Evolutionary conservation across 2,329 filamentous ascomycete genomes (phyloP), one percentile per base, ranked within the genome.

Genomic region (Xylaria sp.): DNA sequence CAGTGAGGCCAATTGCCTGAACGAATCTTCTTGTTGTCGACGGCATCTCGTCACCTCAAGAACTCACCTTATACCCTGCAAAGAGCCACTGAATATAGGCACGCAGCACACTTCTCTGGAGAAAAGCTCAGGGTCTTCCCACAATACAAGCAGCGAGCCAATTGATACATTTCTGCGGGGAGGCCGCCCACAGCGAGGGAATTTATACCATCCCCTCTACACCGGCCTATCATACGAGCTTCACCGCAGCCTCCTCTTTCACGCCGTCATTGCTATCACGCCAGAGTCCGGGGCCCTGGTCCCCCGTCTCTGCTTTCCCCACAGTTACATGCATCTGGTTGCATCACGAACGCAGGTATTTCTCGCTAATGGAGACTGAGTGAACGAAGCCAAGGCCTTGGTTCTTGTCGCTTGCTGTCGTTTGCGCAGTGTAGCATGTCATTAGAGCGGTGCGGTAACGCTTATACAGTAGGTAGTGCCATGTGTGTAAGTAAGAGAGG

Each of bases 251-350:
- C 20, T 66, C 63, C 58, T 44, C 51, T 63, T 63, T 10, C 57
- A 48, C 13, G 32, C 2, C 51, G 28, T 52, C 32, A 23, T 41
- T 37, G 57, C 58, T 56, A 20, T 63, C 64, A 63, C 58, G 25
- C n/a, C 13, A 59, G 9, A 48, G 52, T 3, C 58, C 44, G 23
- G 58, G 63, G 20, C 46, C 63, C 67, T 32, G 63, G 63, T 59
- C 51, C 28, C 25, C 9, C 9, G 41, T 44, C 32, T 65, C 32
- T 46, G 18, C 25, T 51, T 60, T 50, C 67, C 58, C 67, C 63
- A 63, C 67, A 66, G 39, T 37, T 66, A 37, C 57, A 69, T 58
- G 63, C 66, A 61, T 65, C 60, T 28, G 15, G 64, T n/a, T 44
- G 28, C 65, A 64, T 64, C 54, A 55, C 63, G 64, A 67, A 48